Conservation (phyloP, 78 protist genomes). For the slime mould (Dictyostelium discoideum) region dicty_2.7 NC_007088.5:2614001-2614500, state of each 20-base stretch:
- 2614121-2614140: not conserved
- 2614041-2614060: not conserved
- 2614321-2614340: conserved; percentile 30
- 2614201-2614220: not conserved
- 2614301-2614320: not conserved
- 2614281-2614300: not conserved
- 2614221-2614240: not conserved
- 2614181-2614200: conserved; percentile 43
- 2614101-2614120: not conserved
- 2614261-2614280: conserved; percentile 49
- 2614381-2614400: not conserved
- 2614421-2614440: conserved; percentile 51
- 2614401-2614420: conserved; percentile 23
- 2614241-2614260: conserved; percentile 16
- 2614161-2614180: conserved; percentile 32
- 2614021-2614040: not conserved
- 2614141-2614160: conserved; percentile 12
- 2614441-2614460: not conserved
- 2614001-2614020: not conserved
- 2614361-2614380: not conserved
- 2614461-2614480: not conserved
- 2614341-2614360: not conserved
- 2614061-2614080: not conserved
- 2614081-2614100: not conserved
- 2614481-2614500: not conserved